Conservation (phyloP, 2,329 filamentous ascomycete species). For the Trichoderma atroviride region DNA sequence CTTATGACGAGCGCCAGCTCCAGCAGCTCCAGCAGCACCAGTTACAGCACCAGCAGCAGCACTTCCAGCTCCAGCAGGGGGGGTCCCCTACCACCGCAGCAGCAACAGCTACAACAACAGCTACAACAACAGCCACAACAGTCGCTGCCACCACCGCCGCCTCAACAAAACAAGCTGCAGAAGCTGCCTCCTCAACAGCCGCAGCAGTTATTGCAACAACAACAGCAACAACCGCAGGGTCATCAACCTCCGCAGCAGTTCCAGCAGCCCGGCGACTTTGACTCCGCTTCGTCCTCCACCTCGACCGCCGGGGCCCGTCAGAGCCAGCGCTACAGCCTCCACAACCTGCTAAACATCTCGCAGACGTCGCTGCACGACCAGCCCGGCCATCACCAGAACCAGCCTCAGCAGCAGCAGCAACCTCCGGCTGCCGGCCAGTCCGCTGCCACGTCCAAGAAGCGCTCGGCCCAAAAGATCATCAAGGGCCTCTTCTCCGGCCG, state of each 20-base stretch:
- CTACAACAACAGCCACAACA: constrained; percentile 34
- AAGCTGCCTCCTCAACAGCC: constrained; percentile 31
- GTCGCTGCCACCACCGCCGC: constrained; percentile 29
- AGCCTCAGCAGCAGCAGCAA: constrained; percentile 23
- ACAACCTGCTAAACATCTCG: constrained; percentile 39
- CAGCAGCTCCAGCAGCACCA: not conserved
- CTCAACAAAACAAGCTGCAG: constrained; percentile 38
- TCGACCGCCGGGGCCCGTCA: constrained; percentile 47
- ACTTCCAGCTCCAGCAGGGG: not conserved
- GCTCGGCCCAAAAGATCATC: constrained; percentile 57
- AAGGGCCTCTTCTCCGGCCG: constrained; percentile 54
- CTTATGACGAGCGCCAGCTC: constrained; percentile 26
- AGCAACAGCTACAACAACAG: constrained; percentile 34
- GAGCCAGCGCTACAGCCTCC: constrained; percentile 52
- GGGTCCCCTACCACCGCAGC: constrained; percentile 23
- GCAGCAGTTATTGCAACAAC: constrained; percentile 36
- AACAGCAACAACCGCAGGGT: constrained; percentile 19
- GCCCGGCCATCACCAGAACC: constrained; percentile 32
- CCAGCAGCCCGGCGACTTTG: constrained; percentile 46
- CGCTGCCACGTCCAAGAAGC: constrained; percentile 46
- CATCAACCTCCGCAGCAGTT: constrained; percentile 32
- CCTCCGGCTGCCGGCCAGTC: constrained; percentile 39
- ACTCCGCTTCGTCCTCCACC: not conserved
- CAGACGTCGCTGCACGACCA: constrained; percentile 35
- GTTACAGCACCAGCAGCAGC: constrained; percentile 35